Evolutionary conservation across 2,329 filamentous ascomycete genomes (phyloP), one percentile per base, ranked within the genome.

Genomic region (Epichloe gansuensis): DNA sequence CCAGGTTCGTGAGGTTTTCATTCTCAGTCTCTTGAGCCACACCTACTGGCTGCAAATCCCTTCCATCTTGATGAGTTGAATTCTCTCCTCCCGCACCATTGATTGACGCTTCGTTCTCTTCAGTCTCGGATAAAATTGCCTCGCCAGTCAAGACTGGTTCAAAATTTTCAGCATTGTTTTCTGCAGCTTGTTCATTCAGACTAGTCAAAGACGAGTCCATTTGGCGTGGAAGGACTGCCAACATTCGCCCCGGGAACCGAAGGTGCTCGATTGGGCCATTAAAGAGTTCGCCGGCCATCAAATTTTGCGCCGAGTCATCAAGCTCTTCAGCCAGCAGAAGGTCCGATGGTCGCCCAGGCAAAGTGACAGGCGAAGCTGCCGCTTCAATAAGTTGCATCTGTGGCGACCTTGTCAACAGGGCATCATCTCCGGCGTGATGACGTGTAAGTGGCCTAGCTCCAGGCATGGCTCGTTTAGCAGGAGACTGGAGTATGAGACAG

Each of bases 401-500:
- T 2, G 69, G 67, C 31, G 65, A 67, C 34, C 63, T 63, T 5
- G 58, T 61, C 9, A 64, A 50, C 2, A 48, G 34, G 11, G 52
- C 45, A 31, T 55, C n/a, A 39, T 61, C 58, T 15, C 58, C 57
- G 8, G 55, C 52, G 44, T 56, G 58, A 34, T 61, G 55, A 35
- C 69, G 65, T 3, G 61, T 60, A 2, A 66, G 57, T 15, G 70
- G 62, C 46, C 65, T 65, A 54, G 71, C 54, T 5, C 63, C 62
- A 13, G 66, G 63, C 46, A 69, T 62, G 3, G 67, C 62, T 50
- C 74, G 68, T 59, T 78, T 79, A 1, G 75, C 74, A 3, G 75
- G 76, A 8, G 79, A 80, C 46, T 75, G 72, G 5, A 80, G 65
- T 47, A 77, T 65, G 0, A 75, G 74, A 23, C 43, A 44, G 3